Evolutionary conservation across 768 basidiomycete genomes (phyloP).

Genomic region (Antrodiella citrinella): DNA sequence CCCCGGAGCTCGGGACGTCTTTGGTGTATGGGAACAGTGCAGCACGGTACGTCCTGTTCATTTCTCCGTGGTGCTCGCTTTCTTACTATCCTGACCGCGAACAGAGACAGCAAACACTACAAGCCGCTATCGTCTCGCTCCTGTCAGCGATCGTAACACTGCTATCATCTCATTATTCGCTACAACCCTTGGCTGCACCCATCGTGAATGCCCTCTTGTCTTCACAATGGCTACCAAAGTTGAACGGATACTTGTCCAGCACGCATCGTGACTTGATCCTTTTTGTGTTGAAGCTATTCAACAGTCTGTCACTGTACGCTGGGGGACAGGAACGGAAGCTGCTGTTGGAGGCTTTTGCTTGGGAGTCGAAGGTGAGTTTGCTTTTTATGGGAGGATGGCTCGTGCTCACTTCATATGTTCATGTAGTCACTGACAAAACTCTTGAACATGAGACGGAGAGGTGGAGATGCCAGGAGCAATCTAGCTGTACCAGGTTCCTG

Average conservation of each 20-base stretch:
- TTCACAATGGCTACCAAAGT: constrained; percentile 41
- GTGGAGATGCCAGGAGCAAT: constrained; percentile 30
- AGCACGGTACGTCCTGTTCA: constrained; percentile 35
- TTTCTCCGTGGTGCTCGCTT: not conserved
- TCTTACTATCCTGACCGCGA: constrained; percentile 3
- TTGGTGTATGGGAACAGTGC: constrained; percentile 50
- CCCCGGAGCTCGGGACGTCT: constrained; percentile 52
- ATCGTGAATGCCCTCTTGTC: constrained; percentile 56
- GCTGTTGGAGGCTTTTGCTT: constrained; percentile 62
- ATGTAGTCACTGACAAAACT: constrained; percentile 57
- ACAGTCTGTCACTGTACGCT: constrained; percentile 52
- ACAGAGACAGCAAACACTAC: constrained; percentile 37
- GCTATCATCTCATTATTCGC: constrained; percentile 59
- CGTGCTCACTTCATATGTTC: not conserved
- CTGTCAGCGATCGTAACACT: constrained; percentile 55
- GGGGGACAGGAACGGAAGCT: constrained; percentile 57
- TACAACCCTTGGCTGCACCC: constrained; percentile 53
- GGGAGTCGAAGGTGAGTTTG: constrained; percentile 62
- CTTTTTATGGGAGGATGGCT: not conserved
- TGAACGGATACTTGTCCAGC: constrained; percentile 58
- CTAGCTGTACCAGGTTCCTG: constrained; percentile 54
- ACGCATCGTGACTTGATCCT: constrained; percentile 60
- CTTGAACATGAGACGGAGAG: constrained; percentile 60
- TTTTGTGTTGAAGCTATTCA: constrained; percentile 55
- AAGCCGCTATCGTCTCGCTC: constrained; percentile 39